These are phyloP conservation scores for Meredithiella fracta DNA, from an alignment of 2,329 filamentous ascomycete species.

Conservation along the genomic window DNA sequence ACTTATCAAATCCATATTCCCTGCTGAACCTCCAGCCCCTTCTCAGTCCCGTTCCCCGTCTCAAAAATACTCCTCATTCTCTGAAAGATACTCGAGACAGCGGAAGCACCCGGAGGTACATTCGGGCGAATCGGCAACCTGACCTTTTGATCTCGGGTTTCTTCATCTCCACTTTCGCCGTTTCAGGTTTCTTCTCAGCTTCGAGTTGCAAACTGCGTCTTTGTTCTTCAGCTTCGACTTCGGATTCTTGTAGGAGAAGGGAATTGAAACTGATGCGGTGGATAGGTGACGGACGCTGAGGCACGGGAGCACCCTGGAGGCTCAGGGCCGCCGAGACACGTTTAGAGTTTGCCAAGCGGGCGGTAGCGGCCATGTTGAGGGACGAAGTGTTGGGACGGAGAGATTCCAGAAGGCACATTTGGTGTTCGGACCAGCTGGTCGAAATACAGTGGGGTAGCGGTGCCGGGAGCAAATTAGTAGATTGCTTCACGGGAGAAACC, in stretches of 20 bases:
- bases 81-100: conserved; percentile 21
- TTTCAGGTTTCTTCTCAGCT: neutral
- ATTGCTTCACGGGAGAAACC: neutral
- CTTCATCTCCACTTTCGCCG: neutral
- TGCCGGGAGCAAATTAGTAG: neutral
- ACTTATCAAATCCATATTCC: neutral
- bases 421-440: neutral
- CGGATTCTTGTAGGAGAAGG: neutral
- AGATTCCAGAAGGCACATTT: neutral
- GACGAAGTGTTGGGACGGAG: neutral
- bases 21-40: neutral
- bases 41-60: conserved; percentile 2
- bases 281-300: conserved; percentile 7
- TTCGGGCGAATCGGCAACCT: neutral
- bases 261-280: conserved; percentile 2
- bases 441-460: neutral
- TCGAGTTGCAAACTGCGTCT: neutral
- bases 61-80: conserved; percentile 28
- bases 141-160: no score
- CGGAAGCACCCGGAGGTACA: neutral
- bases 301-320: neutral
- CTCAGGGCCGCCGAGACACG: conserved; percentile 1
- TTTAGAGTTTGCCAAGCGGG: conserved; percentile 1
- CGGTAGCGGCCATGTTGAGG: neutral
- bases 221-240: neutral